Evolutionary conservation across 352 stramenopile genomes (phyloP).

Genomic region (Blastocystis sp.): DNA sequence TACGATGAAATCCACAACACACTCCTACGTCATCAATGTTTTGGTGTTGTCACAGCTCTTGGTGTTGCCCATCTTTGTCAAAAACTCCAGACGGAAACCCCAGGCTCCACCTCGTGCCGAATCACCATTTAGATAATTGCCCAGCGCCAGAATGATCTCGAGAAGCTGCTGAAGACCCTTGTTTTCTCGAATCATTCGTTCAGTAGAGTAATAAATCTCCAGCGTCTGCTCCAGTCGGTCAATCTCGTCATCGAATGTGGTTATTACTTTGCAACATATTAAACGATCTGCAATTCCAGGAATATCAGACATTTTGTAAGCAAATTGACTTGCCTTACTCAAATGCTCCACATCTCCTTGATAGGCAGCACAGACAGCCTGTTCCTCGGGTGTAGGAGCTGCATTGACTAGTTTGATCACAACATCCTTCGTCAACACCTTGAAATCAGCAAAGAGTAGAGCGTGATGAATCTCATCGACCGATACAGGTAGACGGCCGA

Average conservation of each 20-base stretch:
- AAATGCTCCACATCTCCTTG: constrained; percentile 51
- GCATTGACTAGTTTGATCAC: constrained; percentile 61
- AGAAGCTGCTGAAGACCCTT: constrained; percentile 79
- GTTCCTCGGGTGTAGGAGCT: constrained; percentile 63
- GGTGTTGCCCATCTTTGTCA: constrained; percentile 78
- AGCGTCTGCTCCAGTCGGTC: background rate
- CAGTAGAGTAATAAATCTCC: background rate
- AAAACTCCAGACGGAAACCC: constrained; percentile 81
- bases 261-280: constrained; percentile 31
- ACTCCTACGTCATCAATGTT: constrained; percentile 63
- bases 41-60: constrained; percentile 65
- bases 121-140: constrained; percentile 83
- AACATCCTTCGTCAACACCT: constrained; percentile 58
- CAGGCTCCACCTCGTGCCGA: constrained; percentile 78
- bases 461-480: constrained; percentile 41
- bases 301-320: constrained; percentile 43
- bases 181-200: constrained; percentile 67
- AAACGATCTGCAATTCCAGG: constrained; percentile 1
- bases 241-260: constrained; percentile 25
- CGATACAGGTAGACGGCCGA: constrained; percentile 61
- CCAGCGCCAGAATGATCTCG: constrained; percentile 76
- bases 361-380: constrained; percentile 52
- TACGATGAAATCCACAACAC: background rate
- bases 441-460: constrained; percentile 61
- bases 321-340: constrained; percentile 58